These are phyloP conservation scores for Scolecobasidium constrictum DNA, from an alignment of 2,329 filamentous ascomycete genomes.

Conservation along the genomic window DNA sequence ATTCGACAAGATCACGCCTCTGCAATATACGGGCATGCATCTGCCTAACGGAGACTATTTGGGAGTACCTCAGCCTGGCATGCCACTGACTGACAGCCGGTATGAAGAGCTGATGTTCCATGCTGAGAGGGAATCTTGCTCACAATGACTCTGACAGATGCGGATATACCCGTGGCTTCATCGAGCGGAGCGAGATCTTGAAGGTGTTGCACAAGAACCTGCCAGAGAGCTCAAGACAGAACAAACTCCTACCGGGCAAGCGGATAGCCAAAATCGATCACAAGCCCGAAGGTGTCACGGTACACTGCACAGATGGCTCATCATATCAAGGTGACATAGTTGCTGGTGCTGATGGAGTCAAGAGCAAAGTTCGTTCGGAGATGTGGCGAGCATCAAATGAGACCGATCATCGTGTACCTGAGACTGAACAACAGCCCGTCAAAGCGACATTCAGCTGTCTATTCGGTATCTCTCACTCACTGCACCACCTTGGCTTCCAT, in stretches of 20 bases:
- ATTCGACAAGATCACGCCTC: background rate
- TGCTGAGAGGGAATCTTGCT: background rate
- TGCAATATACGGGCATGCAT: background rate
- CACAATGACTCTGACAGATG: background rate
- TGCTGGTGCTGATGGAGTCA: constrained; percentile 31
- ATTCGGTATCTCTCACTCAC: constrained; percentile 25
- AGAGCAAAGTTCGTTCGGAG: constrained; percentile 26
- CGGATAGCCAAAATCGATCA: constrained; percentile 15
- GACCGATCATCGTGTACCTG: background rate
- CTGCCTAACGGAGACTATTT: background rate
- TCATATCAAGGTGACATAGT: constrained; percentile 23
- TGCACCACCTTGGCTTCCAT: background rate
- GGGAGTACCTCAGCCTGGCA: background rate
- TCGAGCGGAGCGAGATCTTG: constrained; percentile 1
- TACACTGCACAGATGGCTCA: constrained; percentile 21
- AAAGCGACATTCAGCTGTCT: constrained; percentile 22
- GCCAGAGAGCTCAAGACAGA: background rate
- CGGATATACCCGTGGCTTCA: background rate
- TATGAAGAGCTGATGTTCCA: background rate
- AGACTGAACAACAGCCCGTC: constrained; percentile 11
- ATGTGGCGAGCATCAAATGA: constrained; percentile 14
- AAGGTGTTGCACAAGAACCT: background rate
- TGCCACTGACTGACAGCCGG: background rate
- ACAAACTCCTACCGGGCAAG: constrained; percentile 1
- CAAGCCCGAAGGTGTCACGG: constrained; percentile 17